Conservation (phyloP, 2,329 filamentous ascomycete genomes). For the Nothophaeocryptopus gaeumannii region DNA sequence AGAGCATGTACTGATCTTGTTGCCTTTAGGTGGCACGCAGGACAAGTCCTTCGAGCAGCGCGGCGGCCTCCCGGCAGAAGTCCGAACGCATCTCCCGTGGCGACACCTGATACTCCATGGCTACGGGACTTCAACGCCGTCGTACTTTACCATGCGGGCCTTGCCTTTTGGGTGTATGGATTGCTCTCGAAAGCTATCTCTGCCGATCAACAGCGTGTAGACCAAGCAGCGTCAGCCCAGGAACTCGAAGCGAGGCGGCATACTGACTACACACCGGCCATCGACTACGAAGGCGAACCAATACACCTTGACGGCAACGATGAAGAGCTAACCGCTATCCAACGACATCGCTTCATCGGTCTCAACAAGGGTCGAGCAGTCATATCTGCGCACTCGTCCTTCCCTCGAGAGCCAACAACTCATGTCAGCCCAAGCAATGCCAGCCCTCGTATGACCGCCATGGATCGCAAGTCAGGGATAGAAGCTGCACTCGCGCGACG, state of each 20-base stretch:
- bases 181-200: conserved; percentile 17
- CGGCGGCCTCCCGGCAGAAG: conserved; percentile 18
- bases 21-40: conserved; percentile 17
- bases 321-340: conserved; percentile 16
- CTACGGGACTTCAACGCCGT: conserved; percentile 23
- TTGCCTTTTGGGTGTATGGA: conserved; percentile 22
- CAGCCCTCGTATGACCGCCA: conserved; percentile 5
- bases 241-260: conserved; percentile 2
- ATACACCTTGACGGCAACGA: conserved; percentile 21
- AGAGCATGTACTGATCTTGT: too few species aligned
- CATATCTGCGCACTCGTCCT: conserved; percentile 18
- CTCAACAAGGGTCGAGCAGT: conserved; percentile 20
- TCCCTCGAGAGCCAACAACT: conserved; percentile 9
- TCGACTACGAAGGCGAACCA: conserved; percentile 18
- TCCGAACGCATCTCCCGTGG: conserved; percentile 17
- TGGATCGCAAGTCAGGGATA: conserved; percentile 12
- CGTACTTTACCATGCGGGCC: conserved; percentile 20
- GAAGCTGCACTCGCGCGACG: conserved; percentile 8
- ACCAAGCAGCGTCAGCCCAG: not conserved
- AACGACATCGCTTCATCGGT: conserved; percentile 22
- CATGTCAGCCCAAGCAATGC: conserved; percentile 7
- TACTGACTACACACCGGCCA: not conserved
- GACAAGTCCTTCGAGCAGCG: conserved; percentile 22
- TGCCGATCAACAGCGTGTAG: conserved; percentile 5
- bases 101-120: conserved; percentile 21